phyloP scores from a whole-genome alignment of 495 filamentous ascomycete genomes.

The Aspergillus bridgeri region DNA sequence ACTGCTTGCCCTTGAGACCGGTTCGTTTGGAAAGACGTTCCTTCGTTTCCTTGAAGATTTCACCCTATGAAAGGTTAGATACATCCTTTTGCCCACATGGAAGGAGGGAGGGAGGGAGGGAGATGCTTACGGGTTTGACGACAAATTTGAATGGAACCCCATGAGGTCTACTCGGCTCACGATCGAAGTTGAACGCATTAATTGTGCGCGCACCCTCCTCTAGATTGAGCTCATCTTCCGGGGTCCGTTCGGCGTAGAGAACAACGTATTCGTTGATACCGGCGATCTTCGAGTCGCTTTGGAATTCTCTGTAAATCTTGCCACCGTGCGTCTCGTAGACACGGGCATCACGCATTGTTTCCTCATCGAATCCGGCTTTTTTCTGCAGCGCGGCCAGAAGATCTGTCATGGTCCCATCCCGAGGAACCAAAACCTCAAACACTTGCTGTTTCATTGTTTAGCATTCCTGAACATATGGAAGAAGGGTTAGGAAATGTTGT shows the following conservation, averaged over 20 bases:
- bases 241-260: slow-evolving; percentile 74
- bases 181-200: slow-evolving; percentile 86
- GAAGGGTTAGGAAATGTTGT: neutral
- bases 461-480: neutral
- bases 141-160: slow-evolving; percentile 91
- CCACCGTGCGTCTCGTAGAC: slow-evolving; percentile 75
- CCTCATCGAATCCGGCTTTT: slow-evolving; percentile 74
- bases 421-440: slow-evolving; percentile 77
- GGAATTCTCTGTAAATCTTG: slow-evolving; percentile 76
- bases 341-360: slow-evolving; percentile 62
- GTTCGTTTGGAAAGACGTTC: slow-evolving; percentile 84
- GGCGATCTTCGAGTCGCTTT: slow-evolving; percentile 59
- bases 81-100: too few species aligned
- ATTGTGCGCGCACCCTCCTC: slow-evolving; percentile 59
- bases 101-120: neutral
- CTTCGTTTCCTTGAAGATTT: slow-evolving; percentile 86
- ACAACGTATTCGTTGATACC: slow-evolving; percentile 82
- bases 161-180: slow-evolving; percentile 71
- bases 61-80: slow-evolving; percentile 54
- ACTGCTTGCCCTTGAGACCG: slow-evolving; percentile 93
- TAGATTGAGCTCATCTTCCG: slow-evolving; percentile 69
- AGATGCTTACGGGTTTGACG: slow-evolving; percentile 65
- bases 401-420: slow-evolving; percentile 74
- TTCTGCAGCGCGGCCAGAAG: slow-evolving; percentile 69
- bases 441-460: slow-evolving; percentile 49